A percentile compares a stretch with the other conserved stretches of the same genome.
Conservation (phyloP, 2,329 filamentous ascomycete species). For the Colletotrichum kahawae region DNA sequence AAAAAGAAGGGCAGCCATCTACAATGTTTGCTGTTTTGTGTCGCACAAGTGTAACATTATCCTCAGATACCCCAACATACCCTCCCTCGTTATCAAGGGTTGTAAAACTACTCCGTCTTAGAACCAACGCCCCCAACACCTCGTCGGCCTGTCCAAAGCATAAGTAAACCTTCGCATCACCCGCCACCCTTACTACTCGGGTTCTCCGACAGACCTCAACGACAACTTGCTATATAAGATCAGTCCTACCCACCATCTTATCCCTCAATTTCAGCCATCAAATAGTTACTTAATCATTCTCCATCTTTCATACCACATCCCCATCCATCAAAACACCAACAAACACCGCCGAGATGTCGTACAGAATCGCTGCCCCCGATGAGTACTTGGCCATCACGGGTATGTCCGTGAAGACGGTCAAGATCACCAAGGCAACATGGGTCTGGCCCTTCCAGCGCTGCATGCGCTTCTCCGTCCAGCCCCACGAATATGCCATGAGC, state of each 20-base stretch:
- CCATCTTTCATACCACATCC: not conserved
- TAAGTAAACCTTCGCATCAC: not conserved
- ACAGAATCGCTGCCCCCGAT: constrained; percentile 75
- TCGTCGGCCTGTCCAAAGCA: not conserved
- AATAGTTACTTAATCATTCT: not conserved
- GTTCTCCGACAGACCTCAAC: not conserved
- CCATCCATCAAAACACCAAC: not conserved
- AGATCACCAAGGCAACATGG: constrained; percentile 79
- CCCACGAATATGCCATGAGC: constrained; percentile 82
- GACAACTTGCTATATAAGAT: not conserved
- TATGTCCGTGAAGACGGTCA: constrained; percentile 74
- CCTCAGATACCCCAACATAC: not conserved
- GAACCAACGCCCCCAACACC: not conserved
- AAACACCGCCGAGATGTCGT: constrained; percentile 55
- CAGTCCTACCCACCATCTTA: not conserved
- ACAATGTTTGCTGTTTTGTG: not conserved
- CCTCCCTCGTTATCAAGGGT: not conserved
- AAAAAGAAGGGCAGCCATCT: not conserved
- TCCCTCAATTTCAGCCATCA: not conserved
- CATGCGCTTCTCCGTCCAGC: constrained; percentile 67
- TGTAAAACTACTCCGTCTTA: not conserved
- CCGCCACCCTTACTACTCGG: not conserved
- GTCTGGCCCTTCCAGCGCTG: constrained; percentile 74
- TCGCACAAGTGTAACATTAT: not conserved
- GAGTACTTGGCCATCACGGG: constrained; percentile 90